Conservation (phyloP, 2,329 filamentous ascomycete genomes). For the Hypocreales sp. region DNA sequence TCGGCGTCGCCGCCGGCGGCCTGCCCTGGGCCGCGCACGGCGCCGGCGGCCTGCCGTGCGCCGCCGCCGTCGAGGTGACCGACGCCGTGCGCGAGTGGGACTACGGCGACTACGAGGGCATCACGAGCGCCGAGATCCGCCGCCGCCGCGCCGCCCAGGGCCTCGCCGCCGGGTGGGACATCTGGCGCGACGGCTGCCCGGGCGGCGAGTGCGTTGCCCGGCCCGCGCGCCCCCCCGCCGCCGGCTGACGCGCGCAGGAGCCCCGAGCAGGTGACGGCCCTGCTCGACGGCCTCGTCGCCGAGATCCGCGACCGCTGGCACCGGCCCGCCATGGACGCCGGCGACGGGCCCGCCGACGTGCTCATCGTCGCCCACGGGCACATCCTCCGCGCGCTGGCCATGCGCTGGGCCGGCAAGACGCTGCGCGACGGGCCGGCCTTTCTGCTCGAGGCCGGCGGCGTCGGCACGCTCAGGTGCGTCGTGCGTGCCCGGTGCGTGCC, state of each 20-base stretch:
- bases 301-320: constrained; percentile 59
- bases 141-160: constrained; percentile 40
- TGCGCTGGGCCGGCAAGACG: constrained; percentile 65
- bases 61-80: constrained; percentile 49
- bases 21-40: constrained; percentile 54
- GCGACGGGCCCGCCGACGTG: constrained; percentile 17
- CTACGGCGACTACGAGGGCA: constrained; percentile 75
- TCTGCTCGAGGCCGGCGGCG: constrained; percentile 76
- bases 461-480: constrained; percentile 58
- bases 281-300: constrained; percentile 61
- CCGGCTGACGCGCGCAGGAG: constrained; percentile 25
- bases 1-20: constrained; percentile 48
- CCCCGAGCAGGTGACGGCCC: constrained; percentile 54
- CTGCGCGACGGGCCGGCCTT: constrained; percentile 64
- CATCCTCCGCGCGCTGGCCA: constrained; percentile 74
- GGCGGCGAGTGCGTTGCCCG: constrained; percentile 58
- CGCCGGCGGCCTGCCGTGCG: constrained; percentile 28
- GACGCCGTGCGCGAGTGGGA: constrained; percentile 73
- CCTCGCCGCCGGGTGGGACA: constrained; percentile 52
- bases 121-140: constrained; percentile 56
- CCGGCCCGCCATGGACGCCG: constrained; percentile 35
- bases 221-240: too few relatives aligned
- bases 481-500: too few relatives aligned
- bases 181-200: constrained; percentile 79
- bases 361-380: constrained; percentile 77